phyloP scores from a whole-genome alignment of 306 rosid genomes.

The Crotalaria pallida region DNA sequence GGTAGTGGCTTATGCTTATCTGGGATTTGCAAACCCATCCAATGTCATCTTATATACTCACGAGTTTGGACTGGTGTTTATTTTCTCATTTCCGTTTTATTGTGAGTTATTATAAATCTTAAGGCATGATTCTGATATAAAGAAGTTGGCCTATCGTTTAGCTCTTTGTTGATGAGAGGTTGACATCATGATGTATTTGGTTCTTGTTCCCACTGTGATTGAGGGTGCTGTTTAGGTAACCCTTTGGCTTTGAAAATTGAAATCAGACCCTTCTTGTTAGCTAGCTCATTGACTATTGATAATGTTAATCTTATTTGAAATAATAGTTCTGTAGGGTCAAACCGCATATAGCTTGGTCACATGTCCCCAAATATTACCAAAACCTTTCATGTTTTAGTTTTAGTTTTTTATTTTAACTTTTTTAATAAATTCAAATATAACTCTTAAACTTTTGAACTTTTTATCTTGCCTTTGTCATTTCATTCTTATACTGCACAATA shows the following conservation, averaged over 20 bases:
- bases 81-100: background rate
- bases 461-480: background rate
- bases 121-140: background rate
- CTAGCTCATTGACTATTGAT: background rate
- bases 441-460: background rate
- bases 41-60: background rate
- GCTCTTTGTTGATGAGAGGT: background rate
- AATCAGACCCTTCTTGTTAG: background rate
- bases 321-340: background rate
- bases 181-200: background rate
- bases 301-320: background rate
- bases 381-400: background rate
- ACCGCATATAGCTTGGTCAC: background rate
- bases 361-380: background rate
- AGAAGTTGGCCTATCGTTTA: background rate
- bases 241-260: background rate
- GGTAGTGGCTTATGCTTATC: background rate
- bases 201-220: background rate
- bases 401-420: too few relatives aligned
- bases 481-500: background rate
- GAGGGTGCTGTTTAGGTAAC: background rate
- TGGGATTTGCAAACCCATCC: background rate
- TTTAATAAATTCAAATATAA: background rate
- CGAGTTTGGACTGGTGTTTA: background rate
- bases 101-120: background rate